These are phyloP conservation scores for Striga hermonthica DNA, from an alignment of 305 asterid species.

Conservation along the genomic window DNA sequence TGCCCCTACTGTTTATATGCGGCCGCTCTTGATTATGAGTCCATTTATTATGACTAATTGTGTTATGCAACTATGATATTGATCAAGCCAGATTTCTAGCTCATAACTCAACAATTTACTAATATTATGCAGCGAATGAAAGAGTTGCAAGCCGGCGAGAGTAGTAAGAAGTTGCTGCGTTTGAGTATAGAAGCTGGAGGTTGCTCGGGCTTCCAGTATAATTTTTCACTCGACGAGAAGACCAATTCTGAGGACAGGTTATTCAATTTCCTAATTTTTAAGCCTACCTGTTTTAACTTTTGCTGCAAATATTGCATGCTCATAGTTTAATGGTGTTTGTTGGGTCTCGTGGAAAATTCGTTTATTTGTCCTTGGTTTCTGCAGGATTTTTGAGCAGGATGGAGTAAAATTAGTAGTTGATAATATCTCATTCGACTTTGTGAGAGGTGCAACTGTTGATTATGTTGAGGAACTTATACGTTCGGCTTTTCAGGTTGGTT, in stretches of 20 bases:
- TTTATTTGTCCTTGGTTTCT: conserved; percentile 26
- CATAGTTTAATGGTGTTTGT: conserved; percentile 7
- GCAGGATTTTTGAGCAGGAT: conserved; percentile 81
- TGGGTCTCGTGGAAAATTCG: conserved; percentile 1
- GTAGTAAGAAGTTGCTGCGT: conserved; percentile 64
- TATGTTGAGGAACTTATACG: conserved; percentile 95
- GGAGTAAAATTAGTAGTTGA: conserved; percentile 95
- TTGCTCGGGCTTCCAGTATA: conserved; percentile 97
- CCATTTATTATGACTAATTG: neutral
- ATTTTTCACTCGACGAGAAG: conserved; percentile 77
- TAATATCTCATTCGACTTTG: conserved; percentile 75
- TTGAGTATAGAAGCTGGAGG: conserved; percentile 97
- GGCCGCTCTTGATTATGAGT: neutral
- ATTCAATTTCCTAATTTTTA: conserved; percentile 15
- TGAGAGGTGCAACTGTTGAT: conserved; percentile 90
- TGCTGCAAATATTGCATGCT: conserved; percentile 5
- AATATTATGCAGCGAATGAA: conserved; percentile 58
- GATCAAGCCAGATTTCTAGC: conserved; percentile 14
- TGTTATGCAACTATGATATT: conserved; percentile 7
- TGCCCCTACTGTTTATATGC: too few species aligned
- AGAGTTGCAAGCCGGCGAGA: conserved; percentile 77
- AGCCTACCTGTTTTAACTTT: conserved; percentile 11
- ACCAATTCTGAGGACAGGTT: conserved; percentile 81
- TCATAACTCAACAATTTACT: conserved; percentile 19
- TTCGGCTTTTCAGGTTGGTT: conserved; percentile 90